Evolutionary conservation across 2,329 filamentous ascomycete species (phyloP).

Genomic region (Onygenales sp.): DNA sequence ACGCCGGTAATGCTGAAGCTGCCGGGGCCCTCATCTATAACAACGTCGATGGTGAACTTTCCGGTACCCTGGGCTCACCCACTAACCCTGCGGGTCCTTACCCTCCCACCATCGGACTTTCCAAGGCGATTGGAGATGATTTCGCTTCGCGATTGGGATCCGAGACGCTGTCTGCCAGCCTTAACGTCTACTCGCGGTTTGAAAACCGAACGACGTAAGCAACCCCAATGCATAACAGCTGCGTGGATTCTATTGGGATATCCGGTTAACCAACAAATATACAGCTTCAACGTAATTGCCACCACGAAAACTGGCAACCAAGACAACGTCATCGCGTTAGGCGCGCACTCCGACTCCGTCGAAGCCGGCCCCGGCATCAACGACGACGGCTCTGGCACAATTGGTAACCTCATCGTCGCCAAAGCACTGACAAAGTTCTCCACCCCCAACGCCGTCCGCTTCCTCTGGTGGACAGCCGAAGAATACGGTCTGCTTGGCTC

Average conservation of each 20-base stretch:
- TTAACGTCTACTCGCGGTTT: slow-evolving; percentile 37
- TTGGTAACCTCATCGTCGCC: slow-evolving; percentile 51
- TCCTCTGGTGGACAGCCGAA: slow-evolving; percentile 56
- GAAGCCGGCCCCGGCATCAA: slow-evolving; percentile 60
- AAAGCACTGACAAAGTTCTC: slow-evolving; percentile 59
- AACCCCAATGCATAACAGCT: background rate
- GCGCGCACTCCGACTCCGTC: slow-evolving; percentile 54
- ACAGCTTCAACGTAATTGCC: slow-evolving; percentile 49
- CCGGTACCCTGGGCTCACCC: slow-evolving; percentile 60
- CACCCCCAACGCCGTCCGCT: slow-evolving; percentile 61
- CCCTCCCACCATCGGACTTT: slow-evolving; percentile 60
- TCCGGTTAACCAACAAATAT: slow-evolving; percentile 11
- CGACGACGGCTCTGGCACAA: slow-evolving; percentile 63
- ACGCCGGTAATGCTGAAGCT: slow-evolving; percentile 61
- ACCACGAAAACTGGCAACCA: slow-evolving; percentile 50
- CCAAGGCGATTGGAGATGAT: slow-evolving; percentile 48
- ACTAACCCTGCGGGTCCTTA: slow-evolving; percentile 42
- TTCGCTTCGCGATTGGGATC: slow-evolving; percentile 46
- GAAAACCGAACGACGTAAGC: slow-evolving; percentile 38
- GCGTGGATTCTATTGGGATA: background rate
- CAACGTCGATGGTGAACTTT: slow-evolving; percentile 52
- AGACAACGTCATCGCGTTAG: slow-evolving; percentile 49
- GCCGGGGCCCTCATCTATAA: slow-evolving; percentile 66
- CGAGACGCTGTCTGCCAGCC: slow-evolving; percentile 23
- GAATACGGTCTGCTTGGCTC: slow-evolving; percentile 55